These are phyloP conservation scores for Willaertia magna DNA, from an alignment of 208 protist genomes.

Conservation along the genomic window DNA sequence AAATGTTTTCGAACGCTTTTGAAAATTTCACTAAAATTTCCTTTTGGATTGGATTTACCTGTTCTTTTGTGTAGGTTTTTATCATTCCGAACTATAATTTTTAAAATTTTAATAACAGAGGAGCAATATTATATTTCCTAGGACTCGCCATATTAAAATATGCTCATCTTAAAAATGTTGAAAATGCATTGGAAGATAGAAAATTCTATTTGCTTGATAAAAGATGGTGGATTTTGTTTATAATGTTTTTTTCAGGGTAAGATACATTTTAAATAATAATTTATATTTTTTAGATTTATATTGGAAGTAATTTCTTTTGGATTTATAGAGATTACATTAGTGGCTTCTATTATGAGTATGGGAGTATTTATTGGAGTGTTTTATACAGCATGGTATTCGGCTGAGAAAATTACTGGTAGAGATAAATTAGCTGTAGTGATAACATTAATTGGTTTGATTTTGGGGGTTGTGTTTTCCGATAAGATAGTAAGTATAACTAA, in stretches of 20 bases:
- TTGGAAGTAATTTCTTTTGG: not conserved
- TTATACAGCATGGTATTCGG: not conserved
- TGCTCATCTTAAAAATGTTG: not conserved
- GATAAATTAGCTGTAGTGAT: not conserved
- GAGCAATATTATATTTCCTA: not conserved
- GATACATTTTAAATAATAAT: not conserved
- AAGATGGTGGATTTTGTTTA: not conserved
- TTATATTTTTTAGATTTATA: not conserved
- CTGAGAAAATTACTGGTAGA: not conserved
- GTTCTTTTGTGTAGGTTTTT: not conserved
- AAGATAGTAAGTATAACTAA: not conserved
- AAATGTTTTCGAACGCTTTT: not conserved
- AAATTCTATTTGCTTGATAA: not conserved
- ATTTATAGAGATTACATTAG: not conserved
- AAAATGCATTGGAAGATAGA: not conserved
- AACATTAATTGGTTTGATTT: not conserved
- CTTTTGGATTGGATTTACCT: not conserved
- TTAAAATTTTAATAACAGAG: not conserved
- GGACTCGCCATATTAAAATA: not conserved
- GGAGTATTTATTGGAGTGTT: constrained; percentile 1
- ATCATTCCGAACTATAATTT: not conserved
- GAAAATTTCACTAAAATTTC: not conserved
- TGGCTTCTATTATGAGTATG: not conserved
- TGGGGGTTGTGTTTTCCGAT: not conserved
- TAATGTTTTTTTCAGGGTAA: not conserved